Evolutionary conservation across 2,329 filamentous ascomycete species (phyloP).

Genomic region (Stemphylium beticola): DNA sequence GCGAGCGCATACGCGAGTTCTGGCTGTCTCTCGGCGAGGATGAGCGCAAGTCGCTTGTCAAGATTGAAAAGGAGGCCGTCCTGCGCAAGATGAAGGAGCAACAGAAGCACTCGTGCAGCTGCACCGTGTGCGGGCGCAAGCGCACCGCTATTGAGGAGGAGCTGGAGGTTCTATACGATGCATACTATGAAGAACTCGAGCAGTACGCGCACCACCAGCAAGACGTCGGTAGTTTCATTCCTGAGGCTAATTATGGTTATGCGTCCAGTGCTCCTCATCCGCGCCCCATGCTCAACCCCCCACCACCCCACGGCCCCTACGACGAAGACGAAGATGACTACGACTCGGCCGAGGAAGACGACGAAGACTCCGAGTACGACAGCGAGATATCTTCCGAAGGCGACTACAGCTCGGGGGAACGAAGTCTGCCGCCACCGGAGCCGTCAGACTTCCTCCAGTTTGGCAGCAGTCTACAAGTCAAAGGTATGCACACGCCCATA

Average conservation of each 20-base stretch:
- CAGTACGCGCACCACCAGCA: slow-evolving; percentile 91
- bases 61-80: slow-evolving; percentile 98
- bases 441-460: slow-evolving; percentile 94
- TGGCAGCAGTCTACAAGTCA: slow-evolving; percentile 94
- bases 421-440: slow-evolving; percentile 68
- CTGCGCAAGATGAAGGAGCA: slow-evolving; percentile 99
- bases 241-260: slow-evolving; percentile 66
- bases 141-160: slow-evolving; percentile 97
- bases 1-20: slow-evolving; percentile 96
- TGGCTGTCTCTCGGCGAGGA: slow-evolving; percentile 95
- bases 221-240: slow-evolving; percentile 72
- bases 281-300: slow-evolving; percentile 64
- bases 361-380: slow-evolving; percentile 56
- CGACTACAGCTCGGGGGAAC: slow-evolving; percentile 69
- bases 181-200: slow-evolving; percentile 97
- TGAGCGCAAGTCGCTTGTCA: slow-evolving; percentile 91
- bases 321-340: slow-evolving; percentile 58
- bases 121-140: slow-evolving; percentile 95
- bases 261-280: slow-evolving; percentile 62
- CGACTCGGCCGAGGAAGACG: slow-evolving; percentile 59
- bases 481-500: slow-evolving; percentile 61
- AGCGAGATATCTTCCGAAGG: slow-evolving; percentile 72
- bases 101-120: slow-evolving; percentile 98
- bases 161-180: slow-evolving; percentile 95
- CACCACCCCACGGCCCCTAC: slow-evolving; percentile 70